Conservation (phyloP, 495 filamentous ascomycete genomes). For the Trichocladium antarcticum region DNA sequence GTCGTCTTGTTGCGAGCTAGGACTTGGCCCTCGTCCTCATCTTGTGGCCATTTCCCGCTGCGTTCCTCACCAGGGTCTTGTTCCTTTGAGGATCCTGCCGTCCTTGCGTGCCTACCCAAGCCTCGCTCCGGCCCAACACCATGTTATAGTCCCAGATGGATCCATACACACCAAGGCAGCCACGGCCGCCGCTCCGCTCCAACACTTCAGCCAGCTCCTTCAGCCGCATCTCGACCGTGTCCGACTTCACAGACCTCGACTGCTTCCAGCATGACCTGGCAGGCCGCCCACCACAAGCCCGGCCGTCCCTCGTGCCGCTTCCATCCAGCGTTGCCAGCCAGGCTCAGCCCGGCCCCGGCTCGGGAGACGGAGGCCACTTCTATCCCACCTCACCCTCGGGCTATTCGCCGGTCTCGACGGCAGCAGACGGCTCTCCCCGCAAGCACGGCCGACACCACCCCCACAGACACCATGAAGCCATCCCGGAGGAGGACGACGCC, state of each 20-base stretch:
- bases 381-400: constrained; percentile 8
- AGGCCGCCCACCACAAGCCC: constrained; percentile 19
- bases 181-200: constrained; percentile 17
- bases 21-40: no score
- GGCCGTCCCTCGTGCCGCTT: constrained; percentile 35
- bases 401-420: constrained; percentile 27
- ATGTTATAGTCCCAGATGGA: constrained; percentile 21
- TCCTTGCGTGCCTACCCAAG: neutral
- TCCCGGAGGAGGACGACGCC: constrained; percentile 35
- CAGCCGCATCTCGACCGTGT: constrained; percentile 36
- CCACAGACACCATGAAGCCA: constrained; percentile 26
- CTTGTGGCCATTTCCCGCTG: no score
- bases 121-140: neutral
- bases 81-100: no score
- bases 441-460: constrained; percentile 13
- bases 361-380: constrained; percentile 2
- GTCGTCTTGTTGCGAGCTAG: no score
- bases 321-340: constrained; percentile 25
- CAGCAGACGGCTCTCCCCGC: constrained; percentile 2
- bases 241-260: constrained; percentile 28
- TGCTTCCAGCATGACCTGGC: constrained; percentile 18
- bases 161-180: constrained; percentile 11
- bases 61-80: no score
- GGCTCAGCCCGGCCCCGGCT: neutral
- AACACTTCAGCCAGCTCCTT: constrained; percentile 18